A percentile compares a stretch with the other conserved stretches of the same genome.
These are phyloP conservation scores for Trametes sp. DNA, from an alignment of 1,284 basidiomycete genomes.

Conservation along the genomic window DNA sequence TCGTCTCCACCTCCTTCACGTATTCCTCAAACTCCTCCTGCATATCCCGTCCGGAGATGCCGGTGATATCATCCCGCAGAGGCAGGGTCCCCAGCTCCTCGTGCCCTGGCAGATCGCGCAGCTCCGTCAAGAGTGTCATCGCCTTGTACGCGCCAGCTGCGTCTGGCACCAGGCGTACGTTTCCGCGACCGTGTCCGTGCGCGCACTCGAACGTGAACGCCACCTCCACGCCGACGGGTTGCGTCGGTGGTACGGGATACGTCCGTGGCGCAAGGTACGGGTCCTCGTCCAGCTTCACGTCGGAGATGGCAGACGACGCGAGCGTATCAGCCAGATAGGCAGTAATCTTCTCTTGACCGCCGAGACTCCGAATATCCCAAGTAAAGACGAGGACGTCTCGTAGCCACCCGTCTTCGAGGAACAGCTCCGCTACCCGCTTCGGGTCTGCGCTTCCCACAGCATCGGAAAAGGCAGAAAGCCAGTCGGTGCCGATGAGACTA, in stretches of 20 bases:
- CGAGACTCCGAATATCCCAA: constrained; percentile 69
- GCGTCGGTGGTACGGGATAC: constrained; percentile 10
- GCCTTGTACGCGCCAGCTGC: constrained; percentile 30
- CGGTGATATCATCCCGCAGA: constrained; percentile 25
- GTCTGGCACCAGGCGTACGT: constrained; percentile 43
- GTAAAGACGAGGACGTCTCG: constrained; percentile 68
- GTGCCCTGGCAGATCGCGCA: constrained; percentile 42
- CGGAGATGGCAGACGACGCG: constrained; percentile 24
- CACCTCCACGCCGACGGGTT: constrained; percentile 27
- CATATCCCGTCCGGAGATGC: constrained; percentile 26
- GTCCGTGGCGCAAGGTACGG: constrained; percentile 36
- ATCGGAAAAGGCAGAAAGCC: constrained; percentile 53
- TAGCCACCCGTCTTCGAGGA: constrained; percentile 57
- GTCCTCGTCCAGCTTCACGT: constrained; percentile 42
- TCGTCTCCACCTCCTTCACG: constrained; percentile 31
- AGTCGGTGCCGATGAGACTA: constrained; percentile 46
- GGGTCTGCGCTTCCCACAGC: constrained; percentile 46
- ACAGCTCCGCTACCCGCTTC: constrained; percentile 43
- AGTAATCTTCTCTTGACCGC: constrained; percentile 48
- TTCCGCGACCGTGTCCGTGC: constrained; percentile 47
- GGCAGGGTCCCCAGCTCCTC: constrained; percentile 37
- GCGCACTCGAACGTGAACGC: constrained; percentile 53
- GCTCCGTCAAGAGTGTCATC: constrained; percentile 38
- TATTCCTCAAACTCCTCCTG: constrained; percentile 30
- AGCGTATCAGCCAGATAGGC: constrained; percentile 51